These are phyloP conservation scores for Lathyrus sativus DNA, from an alignment of 306 rosid genomes.

Conservation along the genomic window DNA sequence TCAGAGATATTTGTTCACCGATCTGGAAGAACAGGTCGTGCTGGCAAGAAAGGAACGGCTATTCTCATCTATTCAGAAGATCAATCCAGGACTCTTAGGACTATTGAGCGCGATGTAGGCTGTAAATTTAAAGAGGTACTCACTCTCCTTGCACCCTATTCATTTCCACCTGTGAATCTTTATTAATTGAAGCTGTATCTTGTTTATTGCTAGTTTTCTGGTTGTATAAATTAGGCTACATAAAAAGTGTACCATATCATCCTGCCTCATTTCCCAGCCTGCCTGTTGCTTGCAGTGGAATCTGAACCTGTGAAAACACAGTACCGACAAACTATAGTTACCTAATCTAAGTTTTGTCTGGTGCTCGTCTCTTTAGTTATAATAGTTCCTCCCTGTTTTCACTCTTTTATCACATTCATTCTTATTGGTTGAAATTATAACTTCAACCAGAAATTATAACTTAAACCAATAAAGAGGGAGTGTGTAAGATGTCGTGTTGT, in stretches of 20 bases:
- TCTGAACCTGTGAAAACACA: slow-evolving; percentile 9
- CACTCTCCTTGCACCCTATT: slow-evolving; percentile 20
- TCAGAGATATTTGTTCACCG: slow-evolving; percentile 99
- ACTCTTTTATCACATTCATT: neutral
- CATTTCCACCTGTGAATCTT: too few species aligned
- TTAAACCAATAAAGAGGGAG: neutral
- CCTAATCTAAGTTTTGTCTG: neutral
- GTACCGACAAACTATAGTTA: slow-evolving; percentile 20
- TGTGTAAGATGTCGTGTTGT: neutral
- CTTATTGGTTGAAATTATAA: neutral
- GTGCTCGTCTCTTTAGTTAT: neutral
- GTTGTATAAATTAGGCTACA: slow-evolving; percentile 22
- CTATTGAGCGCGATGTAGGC: slow-evolving; percentile 90
- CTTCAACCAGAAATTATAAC: neutral
- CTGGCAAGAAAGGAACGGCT: slow-evolving; percentile 94
- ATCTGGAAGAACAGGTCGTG: slow-evolving; percentile 98
- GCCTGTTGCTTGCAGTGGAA: neutral
- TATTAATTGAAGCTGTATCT: slow-evolving; percentile 2
- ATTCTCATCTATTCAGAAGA: slow-evolving; percentile 70
- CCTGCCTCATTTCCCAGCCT: slow-evolving; percentile 1
- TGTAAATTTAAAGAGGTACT: slow-evolving; percentile 81
- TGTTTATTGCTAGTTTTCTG: slow-evolving; percentile 28
- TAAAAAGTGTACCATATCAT: neutral
- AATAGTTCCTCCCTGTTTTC: neutral
- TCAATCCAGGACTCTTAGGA: slow-evolving; percentile 65